A percentile compares a stretch with the other conserved stretches of the same genome.
phyloP scores from a whole-genome alignment of 2,329 filamentous ascomycete genomes.

The Cordyceps farinosa region DNA sequence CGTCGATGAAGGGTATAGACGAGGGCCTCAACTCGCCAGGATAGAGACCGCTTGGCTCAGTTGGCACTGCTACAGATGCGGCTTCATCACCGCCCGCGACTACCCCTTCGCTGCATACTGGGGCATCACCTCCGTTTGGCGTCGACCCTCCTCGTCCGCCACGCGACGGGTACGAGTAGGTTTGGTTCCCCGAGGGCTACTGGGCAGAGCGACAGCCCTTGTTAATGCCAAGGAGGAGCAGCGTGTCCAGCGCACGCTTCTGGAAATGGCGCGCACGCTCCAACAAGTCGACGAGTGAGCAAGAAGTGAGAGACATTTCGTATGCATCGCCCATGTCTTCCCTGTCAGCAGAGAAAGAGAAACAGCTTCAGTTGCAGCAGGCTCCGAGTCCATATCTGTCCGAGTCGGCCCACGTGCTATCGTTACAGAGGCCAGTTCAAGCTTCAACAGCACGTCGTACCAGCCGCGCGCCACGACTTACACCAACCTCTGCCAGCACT shows the following conservation, averaged over 20 bases:
- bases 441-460: constrained; percentile 12
- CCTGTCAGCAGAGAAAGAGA: constrained; percentile 19
- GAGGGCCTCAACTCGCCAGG: background rate
- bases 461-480: constrained; percentile 16
- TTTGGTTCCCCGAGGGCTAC: constrained; percentile 60
- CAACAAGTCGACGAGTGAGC: constrained; percentile 35
- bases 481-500: constrained; percentile 5
- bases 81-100: background rate
- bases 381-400: constrained; percentile 43
- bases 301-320: constrained; percentile 24
- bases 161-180: constrained; percentile 55
- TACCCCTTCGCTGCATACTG: background rate
- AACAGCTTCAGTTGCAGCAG: constrained; percentile 15
- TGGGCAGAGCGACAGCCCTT: constrained; percentile 54
- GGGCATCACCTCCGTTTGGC: constrained; percentile 23
- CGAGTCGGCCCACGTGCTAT: constrained; percentile 47
- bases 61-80: background rate
- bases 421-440: constrained; percentile 37
- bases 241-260: constrained; percentile 32
- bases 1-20: constrained; percentile 5
- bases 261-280: constrained; percentile 42
- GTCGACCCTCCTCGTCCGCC: constrained; percentile 55
- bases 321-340: constrained; percentile 27
- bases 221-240: constrained; percentile 30
- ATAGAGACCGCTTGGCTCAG: background rate